Conservation (phyloP, 2,329 filamentous ascomycete genomes). For the Thelonectria blattea region DNA sequence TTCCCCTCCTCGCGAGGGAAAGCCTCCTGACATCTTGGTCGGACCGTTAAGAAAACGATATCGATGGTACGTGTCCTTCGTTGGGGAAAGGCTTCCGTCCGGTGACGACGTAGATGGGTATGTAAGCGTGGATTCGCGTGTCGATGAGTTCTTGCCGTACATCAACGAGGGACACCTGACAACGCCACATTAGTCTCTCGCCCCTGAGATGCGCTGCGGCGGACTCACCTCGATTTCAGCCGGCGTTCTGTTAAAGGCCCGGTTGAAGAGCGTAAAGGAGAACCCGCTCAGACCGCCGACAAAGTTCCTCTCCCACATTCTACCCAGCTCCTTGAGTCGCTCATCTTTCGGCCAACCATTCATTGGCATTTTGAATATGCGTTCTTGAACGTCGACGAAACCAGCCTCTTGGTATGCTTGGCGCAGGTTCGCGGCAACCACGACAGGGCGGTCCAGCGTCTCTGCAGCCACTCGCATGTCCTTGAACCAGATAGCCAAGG, state of each 20-base stretch:
- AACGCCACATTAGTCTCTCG: conserved; percentile 19
- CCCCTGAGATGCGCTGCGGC: neutral
- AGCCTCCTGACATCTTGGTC: neutral
- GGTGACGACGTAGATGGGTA: conserved; percentile 56
- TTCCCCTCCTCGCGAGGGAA: neutral
- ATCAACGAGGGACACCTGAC: conserved; percentile 54
- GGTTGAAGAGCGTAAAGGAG: conserved; percentile 49
- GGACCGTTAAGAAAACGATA: conserved; percentile 19
- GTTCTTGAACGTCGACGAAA: conserved; percentile 61
- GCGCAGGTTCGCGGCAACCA: conserved; percentile 44
- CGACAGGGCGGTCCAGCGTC: conserved; percentile 46
- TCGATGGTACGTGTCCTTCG: conserved; percentile 33
- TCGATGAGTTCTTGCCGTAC: conserved; percentile 56
- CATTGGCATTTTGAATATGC: conserved; percentile 59
- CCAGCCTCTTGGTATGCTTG: conserved; percentile 54
- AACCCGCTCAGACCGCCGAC: conserved; percentile 53
- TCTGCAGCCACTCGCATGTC: conserved; percentile 49
- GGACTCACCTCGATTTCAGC: conserved; percentile 56
- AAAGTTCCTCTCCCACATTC: conserved; percentile 53
- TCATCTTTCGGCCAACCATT: conserved; percentile 60
- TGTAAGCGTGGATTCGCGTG: conserved; percentile 54
- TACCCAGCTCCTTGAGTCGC: conserved; percentile 50
- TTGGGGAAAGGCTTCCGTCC: conserved; percentile 55
- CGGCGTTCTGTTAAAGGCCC: conserved; percentile 47
- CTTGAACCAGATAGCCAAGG: conserved; percentile 48